These are phyloP conservation scores for Triticum timopheevii DNA, from an alignment of 176 grass and related monocot species.

Conservation along the genomic window DNA sequence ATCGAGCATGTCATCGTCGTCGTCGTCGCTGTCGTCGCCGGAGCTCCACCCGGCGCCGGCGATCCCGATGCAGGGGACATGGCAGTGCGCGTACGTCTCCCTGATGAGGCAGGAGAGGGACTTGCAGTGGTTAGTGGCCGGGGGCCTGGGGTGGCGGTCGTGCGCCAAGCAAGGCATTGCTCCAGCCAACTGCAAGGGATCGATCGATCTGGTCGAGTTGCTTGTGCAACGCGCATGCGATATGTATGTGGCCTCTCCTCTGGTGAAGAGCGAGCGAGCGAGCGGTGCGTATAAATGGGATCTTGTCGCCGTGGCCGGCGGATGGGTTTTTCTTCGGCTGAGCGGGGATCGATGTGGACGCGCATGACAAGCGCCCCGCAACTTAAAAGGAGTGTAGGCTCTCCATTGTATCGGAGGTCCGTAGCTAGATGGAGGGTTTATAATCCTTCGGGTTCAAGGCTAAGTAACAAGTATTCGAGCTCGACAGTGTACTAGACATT, in stretches of 20 bases:
- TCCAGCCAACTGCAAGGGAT: background rate
- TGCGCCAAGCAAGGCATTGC: conserved; percentile 61
- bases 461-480: conserved; percentile 47
- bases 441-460: conserved; percentile 75
- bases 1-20: conserved; percentile 38
- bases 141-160: conserved; percentile 44
- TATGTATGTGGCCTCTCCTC: conserved; percentile 12
- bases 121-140: conserved; percentile 41
- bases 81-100: conserved; percentile 64
- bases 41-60: conserved; percentile 65
- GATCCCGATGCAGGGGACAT: conserved; percentile 63
- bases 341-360: conserved; percentile 60
- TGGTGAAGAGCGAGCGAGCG: background rate
- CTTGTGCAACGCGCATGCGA: conserved; percentile 20
- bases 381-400: conserved; percentile 31
- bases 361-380: conserved; percentile 70
- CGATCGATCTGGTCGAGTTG: background rate
- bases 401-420: conserved; percentile 28
- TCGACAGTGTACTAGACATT: too few species aligned
- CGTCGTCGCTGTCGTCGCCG: conserved; percentile 46
- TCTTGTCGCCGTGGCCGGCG: conserved; percentile 8
- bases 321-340: conserved; percentile 13
- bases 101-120: conserved; percentile 63
- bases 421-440: background rate
- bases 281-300: conserved; percentile 41